Evolutionary conservation across 2,329 filamentous ascomycete species (phyloP).

Genomic region (Ophiostoma sp.): DNA sequence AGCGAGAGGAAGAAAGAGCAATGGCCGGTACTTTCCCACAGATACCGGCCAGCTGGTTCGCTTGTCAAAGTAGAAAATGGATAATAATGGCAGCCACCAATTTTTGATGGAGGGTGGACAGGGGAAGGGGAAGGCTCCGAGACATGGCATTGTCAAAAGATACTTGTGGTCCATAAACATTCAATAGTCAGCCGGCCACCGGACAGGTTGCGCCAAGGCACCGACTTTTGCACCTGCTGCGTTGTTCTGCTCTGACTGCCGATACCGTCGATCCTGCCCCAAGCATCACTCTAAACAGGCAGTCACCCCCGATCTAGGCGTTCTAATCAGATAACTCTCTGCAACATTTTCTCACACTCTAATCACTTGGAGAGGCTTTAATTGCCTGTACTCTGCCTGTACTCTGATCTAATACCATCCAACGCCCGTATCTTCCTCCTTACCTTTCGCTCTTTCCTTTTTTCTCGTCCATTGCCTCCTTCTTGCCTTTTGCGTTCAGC

Average conservation of each 20-base stretch:
- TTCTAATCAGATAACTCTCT: slow-evolving; percentile 4
- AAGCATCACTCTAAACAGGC: not conserved
- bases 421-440: not conserved
- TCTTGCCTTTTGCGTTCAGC: not conserved
- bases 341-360: not conserved
- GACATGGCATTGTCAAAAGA: not conserved
- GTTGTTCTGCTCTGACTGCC: not conserved
- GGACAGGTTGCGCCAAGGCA: slow-evolving; percentile 14
- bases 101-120: not conserved
- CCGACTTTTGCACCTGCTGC: not conserved
- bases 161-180: not conserved
- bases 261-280: slow-evolving; percentile 3
- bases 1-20: not conserved
- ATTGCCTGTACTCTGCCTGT: too few species aligned
- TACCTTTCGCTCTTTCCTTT: not conserved
- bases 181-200: not conserved
- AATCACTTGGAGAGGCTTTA: not conserved
- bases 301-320: not conserved
- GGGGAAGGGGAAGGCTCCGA: not conserved
- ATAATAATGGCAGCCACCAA: not conserved
- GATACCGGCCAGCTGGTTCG: slow-evolving; percentile 12
- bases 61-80: slow-evolving; percentile 15
- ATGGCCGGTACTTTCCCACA: slow-evolving; percentile 1
- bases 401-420: not conserved
- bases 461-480: not conserved